Evolutionary conservation across 108 stramenopile genomes (phyloP).

Genomic region (Asterionellopsis glacialis): DNA sequence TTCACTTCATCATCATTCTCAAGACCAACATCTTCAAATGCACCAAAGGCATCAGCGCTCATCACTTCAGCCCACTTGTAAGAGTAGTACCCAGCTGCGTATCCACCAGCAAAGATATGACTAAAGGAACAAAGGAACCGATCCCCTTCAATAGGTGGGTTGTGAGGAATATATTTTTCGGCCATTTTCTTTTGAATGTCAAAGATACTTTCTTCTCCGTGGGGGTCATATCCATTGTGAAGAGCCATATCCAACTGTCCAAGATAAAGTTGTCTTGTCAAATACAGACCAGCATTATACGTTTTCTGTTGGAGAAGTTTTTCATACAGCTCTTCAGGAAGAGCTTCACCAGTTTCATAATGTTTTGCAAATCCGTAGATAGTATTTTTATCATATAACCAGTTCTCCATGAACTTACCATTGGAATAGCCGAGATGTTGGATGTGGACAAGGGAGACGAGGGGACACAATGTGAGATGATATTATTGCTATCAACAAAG

Average conservation of each 20-base stretch:
- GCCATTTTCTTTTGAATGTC: conserved; percentile 41
- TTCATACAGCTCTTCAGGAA: conserved; percentile 47
- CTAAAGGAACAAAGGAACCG: conserved; percentile 58
- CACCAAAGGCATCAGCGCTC: conserved; percentile 57
- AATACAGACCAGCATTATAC: conserved; percentile 38
- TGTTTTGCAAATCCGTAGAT: conserved; percentile 41
- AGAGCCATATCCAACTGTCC: conserved; percentile 52
- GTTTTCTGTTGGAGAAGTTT: conserved; percentile 41
- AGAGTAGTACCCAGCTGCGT: conserved; percentile 46
- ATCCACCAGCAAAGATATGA: conserved; percentile 60
- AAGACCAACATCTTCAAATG: conserved; percentile 55
- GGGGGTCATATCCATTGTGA: conserved; percentile 14
- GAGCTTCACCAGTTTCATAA: conserved; percentile 43
- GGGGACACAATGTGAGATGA: too few species aligned
- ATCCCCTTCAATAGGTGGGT: conserved; percentile 37
- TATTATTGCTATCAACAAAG: too few species aligned
- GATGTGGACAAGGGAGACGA: too few species aligned
- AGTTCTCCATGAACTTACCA: conserved; percentile 62
- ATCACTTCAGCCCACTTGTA: conserved; percentile 66
- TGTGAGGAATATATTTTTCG: conserved; percentile 24
- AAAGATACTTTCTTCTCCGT: not conserved
- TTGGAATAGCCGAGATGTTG: too few species aligned
- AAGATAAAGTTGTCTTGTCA: conserved; percentile 51
- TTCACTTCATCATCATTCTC: conserved; percentile 36
- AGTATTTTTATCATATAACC: conserved; percentile 43